Conservation (phyloP, 768 basidiomycete species). For the Rubroboletus pulcherrimus region DNA sequence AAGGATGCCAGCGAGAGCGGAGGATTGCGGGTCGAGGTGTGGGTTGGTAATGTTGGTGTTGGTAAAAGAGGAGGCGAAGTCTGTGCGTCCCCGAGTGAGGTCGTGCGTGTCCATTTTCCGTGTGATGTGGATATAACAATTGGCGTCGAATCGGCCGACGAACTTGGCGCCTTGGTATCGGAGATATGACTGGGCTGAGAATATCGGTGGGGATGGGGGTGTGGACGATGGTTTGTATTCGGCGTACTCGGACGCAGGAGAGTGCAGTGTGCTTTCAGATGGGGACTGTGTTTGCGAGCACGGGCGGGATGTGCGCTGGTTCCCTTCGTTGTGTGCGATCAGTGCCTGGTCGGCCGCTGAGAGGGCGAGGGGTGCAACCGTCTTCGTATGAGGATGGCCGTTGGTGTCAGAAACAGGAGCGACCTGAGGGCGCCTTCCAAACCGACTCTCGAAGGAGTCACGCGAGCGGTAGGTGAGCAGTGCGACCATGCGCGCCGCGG, state of each 20-base stretch:
- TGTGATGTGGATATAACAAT: slow-evolving; percentile 86
- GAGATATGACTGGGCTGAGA: slow-evolving; percentile 94
- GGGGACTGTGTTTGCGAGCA: slow-evolving; percentile 28
- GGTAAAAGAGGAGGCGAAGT: neutral
- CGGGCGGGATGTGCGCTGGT: slow-evolving; percentile 40
- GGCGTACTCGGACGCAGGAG: slow-evolving; percentile 11
- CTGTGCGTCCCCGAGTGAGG: slow-evolving; percentile 58
- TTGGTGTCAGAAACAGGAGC: neutral
- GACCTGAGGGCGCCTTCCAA: slow-evolving; percentile 76
- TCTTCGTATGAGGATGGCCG: slow-evolving; percentile 30
- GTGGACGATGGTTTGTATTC: neutral
- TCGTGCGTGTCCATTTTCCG: slow-evolving; percentile 94
- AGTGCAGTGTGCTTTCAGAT: slow-evolving; percentile 10
- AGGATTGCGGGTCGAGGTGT: slow-evolving; percentile 9
- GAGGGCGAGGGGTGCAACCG: slow-evolving; percentile 29
- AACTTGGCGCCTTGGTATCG: slow-evolving; percentile 99
- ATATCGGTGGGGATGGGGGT: slow-evolving; percentile 39
- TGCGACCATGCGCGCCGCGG: slow-evolving; percentile 94
- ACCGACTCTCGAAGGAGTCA: slow-evolving; percentile 91
- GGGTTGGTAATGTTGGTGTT: no score
- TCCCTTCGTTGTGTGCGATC: slow-evolving; percentile 85
- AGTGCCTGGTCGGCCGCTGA: slow-evolving; percentile 50
- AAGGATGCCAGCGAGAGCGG: slow-evolving; percentile 53
- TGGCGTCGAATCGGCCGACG: slow-evolving; percentile 92
- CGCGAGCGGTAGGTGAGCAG: slow-evolving; percentile 89